phyloP scores from a whole-genome alignment of 2,329 filamentous ascomycete species.

The Exophiala bonariae region DNA sequence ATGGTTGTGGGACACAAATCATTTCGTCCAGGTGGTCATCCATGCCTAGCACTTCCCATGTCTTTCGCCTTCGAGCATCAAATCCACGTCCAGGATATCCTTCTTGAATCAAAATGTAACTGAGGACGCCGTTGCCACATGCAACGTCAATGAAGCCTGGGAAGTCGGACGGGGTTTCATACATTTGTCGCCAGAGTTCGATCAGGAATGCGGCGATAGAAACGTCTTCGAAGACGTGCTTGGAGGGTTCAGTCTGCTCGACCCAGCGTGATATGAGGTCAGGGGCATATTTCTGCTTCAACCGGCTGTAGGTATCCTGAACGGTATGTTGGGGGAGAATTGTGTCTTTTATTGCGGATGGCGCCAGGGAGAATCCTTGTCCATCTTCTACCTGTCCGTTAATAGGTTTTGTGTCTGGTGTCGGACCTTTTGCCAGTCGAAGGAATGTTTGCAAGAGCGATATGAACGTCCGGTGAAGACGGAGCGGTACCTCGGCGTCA shows the following conservation, averaged over 20 bases:
- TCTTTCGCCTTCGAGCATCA: slow-evolving; percentile 81
- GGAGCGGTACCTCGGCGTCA: slow-evolving; percentile 35
- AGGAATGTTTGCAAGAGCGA: slow-evolving; percentile 39
- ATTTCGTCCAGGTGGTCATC: slow-evolving; percentile 53
- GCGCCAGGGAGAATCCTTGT: slow-evolving; percentile 66
- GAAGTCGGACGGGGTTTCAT: slow-evolving; percentile 56
- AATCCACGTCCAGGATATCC: slow-evolving; percentile 88
- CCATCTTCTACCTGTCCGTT: slow-evolving; percentile 63
- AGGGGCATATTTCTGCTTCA: slow-evolving; percentile 79
- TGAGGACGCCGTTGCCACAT: slow-evolving; percentile 89
- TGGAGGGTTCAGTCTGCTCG: slow-evolving; percentile 81
- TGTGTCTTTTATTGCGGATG: slow-evolving; percentile 80
- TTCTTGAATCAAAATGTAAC: slow-evolving; percentile 77
- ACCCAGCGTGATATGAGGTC: slow-evolving; percentile 73
- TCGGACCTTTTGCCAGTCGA: slow-evolving; percentile 31
- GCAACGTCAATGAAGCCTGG: slow-evolving; percentile 95
- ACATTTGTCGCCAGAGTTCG: slow-evolving; percentile 87
- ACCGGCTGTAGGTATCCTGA: slow-evolving; percentile 76
- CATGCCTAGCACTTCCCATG: slow-evolving; percentile 71
- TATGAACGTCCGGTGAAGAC: slow-evolving; percentile 40
- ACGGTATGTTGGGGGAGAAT: slow-evolving; percentile 74
- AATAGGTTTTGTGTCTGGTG: background rate
- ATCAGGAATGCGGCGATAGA: slow-evolving; percentile 89
- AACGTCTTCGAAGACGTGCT: slow-evolving; percentile 95
- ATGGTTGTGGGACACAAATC: slow-evolving; percentile 60